These are phyloP conservation scores for Gymnopilus junonius DNA, from an alignment of 768 basidiomycete species.

Conservation along the genomic window DNA sequence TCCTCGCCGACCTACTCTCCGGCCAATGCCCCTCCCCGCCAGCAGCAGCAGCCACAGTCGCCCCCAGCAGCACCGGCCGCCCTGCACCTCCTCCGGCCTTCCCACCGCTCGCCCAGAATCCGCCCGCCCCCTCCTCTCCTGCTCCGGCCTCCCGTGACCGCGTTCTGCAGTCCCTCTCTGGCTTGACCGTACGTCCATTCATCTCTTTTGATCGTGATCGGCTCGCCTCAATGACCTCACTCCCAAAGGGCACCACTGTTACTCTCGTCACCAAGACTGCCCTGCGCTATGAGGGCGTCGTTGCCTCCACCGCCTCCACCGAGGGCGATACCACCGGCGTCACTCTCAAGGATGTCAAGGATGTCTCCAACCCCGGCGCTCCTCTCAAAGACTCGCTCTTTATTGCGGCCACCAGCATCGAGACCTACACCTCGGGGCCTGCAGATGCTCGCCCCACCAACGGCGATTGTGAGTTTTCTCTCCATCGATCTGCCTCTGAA, in stretches of 20 bases:
- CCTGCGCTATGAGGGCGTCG: conserved; percentile 75
- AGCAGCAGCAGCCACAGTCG: conserved; percentile 23
- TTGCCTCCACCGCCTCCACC: conserved; percentile 54
- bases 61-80: conserved; percentile 10
- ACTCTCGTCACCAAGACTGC: conserved; percentile 74
- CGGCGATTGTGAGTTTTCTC: conserved; percentile 63
- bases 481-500: neutral
- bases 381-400: conserved; percentile 75
- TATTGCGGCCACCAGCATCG: conserved; percentile 74
- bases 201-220: conserved; percentile 1
- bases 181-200: conserved; percentile 65
- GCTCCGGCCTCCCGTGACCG: conserved; percentile 51
- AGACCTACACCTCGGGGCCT: conserved; percentile 73
- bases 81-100: conserved; percentile 14
- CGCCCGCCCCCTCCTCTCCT: conserved; percentile 30
- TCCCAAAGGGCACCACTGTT: conserved; percentile 75
- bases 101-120: conserved; percentile 35
- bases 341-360: conserved; percentile 78
- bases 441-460: conserved; percentile 71
- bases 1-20: conserved; percentile 76
- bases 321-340: conserved; percentile 77
- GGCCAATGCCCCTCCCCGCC: conserved; percentile 40
- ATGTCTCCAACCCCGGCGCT: conserved; percentile 65
- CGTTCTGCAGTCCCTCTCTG: conserved; percentile 65
- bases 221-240: conserved; percentile 10